These are phyloP conservation scores for Elaphomyces granulatus DNA, from an alignment of 495 filamentous ascomycete species.

Conservation along the genomic window DNA sequence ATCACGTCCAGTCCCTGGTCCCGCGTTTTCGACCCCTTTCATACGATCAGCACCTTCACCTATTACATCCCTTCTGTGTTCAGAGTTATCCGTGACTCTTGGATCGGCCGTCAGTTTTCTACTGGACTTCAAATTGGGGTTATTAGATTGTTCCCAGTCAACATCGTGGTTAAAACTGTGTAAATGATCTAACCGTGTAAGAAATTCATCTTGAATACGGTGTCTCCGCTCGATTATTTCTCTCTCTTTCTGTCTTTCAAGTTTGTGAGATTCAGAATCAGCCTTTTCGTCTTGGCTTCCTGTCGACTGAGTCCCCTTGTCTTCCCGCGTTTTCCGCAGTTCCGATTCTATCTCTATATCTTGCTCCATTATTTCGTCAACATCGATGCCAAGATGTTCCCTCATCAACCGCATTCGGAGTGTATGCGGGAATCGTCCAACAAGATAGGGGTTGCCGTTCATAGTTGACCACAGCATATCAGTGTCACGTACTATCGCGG, in stretches of 20 bases:
- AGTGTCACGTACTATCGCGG: constrained; percentile 81
- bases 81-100: constrained; percentile 45
- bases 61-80: constrained; percentile 60
- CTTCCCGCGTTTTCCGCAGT: constrained; percentile 26
- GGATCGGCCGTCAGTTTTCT: constrained; percentile 48
- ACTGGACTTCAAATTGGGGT: constrained; percentile 44
- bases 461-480: constrained; percentile 90
- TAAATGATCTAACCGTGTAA: constrained; percentile 45
- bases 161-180: constrained; percentile 79
- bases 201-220: constrained; percentile 44
- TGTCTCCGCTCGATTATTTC: constrained; percentile 43
- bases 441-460: constrained; percentile 74
- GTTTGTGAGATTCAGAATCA: constrained; percentile 23
- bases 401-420: constrained; percentile 90
- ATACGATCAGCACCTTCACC: constrained; percentile 62
- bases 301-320: constrained; percentile 18
- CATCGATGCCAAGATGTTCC: constrained; percentile 90
- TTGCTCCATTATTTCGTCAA: constrained; percentile 78
- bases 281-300: constrained; percentile 21
- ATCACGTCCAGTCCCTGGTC: constrained; percentile 47
- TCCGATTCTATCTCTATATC: constrained; percentile 41
- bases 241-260: constrained; percentile 34
- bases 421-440: constrained; percentile 85
- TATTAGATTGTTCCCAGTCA: constrained; percentile 50
- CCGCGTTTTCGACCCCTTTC: constrained; percentile 40